Evolutionary conservation across 2,329 filamentous ascomycete genomes (phyloP), one percentile per base, ranked within the genome.

Genomic region (Talaromyces verruculosus): DNA sequence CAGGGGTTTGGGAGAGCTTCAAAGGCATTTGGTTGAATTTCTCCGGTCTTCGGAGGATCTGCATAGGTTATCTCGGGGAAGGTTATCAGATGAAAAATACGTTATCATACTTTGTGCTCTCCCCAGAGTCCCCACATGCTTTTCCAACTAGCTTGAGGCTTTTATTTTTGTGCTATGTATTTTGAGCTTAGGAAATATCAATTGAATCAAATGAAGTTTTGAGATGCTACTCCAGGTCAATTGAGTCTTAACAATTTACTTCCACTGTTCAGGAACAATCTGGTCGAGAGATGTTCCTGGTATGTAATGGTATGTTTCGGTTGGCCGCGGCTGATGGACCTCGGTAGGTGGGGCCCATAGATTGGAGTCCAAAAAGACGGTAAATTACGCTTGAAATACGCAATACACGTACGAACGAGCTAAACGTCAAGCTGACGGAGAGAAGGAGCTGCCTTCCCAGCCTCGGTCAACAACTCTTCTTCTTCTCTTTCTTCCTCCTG

Each of bases 281-380:
- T 30, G 25, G 15, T n/a, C 22, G 13, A n/a, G 2, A n/a, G 2
- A 51, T 11, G 49, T 53, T 30, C 28, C 28, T 53, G 49, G 49
- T 33, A 33, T 53, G 28, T 33, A 53, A 61, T 33, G 49, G 41
- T 59, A 63, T 63, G 64, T 65, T 65, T 65, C 64, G 64, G 64
- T 51, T 65, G 39, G 37, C 19, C 49, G 33, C 63, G 63, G 63
- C 58, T 22, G 8, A 57, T n/a, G 13, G 4, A 15, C 30, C 30
- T 37, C 53, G 33, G 43, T 33, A 1, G 33, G 13, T 22, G 33
- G 17, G 19, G 7, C 22, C 33, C 60, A 25, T 33, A n/a, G 19
- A n/a, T 11, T 5, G 1, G n/a, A 11, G 43, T 4, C n/a, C 11
- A 39, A 25, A 22, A 5, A 49, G 28, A 61, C 58, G 1, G 41